Conservation (phyloP, 306 rosid species). For the Rosa persica region DNA sequence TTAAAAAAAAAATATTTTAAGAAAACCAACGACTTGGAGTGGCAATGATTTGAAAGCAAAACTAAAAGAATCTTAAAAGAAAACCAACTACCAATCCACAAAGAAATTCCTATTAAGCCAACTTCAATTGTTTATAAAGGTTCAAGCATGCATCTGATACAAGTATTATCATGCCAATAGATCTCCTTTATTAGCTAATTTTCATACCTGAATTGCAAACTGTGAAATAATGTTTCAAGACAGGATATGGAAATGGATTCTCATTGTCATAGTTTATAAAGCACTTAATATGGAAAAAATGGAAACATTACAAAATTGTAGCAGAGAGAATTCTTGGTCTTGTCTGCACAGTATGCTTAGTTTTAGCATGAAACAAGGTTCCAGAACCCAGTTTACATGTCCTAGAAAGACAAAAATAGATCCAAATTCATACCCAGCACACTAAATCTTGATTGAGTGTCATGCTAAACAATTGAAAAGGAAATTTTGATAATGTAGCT, state of each 20-base stretch:
- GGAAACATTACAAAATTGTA: slow-evolving; percentile 10
- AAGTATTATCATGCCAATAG: background rate
- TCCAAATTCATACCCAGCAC: background rate
- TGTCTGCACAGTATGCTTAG: background rate
- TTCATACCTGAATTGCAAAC: background rate
- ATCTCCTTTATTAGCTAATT: background rate
- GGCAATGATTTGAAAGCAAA: background rate
- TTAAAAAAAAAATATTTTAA: background rate
- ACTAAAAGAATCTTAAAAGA: background rate
- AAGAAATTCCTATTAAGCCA: background rate
- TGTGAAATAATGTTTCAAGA: background rate
- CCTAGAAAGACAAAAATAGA: background rate
- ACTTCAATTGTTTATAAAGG: background rate
- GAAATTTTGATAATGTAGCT: slow-evolving; percentile 10
- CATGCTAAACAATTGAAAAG: background rate
- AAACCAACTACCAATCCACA: background rate
- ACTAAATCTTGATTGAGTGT: background rate
- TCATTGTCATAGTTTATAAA: background rate
- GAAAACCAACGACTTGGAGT: background rate
- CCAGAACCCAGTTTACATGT: slow-evolving; percentile 3
- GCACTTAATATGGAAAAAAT: slow-evolving; percentile 2
- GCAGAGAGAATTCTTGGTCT: background rate
- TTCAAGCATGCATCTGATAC: background rate
- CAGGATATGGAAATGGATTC: background rate
- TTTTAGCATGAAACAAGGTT: background rate